Base-by-base conservation (phyloP, 345 rosid species). In the Eucalyptus decipiens region DNA sequence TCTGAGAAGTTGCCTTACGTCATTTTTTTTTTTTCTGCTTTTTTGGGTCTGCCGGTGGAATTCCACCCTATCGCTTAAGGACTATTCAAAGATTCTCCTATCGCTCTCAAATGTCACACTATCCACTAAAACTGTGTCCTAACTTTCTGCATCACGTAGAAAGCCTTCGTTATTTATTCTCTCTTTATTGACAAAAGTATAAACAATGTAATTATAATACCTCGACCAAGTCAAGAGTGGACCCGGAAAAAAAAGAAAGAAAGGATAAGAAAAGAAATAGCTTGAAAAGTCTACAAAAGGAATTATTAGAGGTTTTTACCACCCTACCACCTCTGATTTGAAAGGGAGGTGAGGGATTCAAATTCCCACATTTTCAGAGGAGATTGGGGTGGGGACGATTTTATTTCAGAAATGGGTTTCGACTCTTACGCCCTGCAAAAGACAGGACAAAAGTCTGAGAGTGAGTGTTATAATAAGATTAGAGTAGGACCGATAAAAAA, bases 291-390 rank as follows among this genome's bases (percentile, higher is more conserved):
- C 10, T 21, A 4, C 11, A 21, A 21, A 19, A 52, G 2, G 24
- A 11, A 47, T 1, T 0, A 47, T 45, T 9, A 3, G 1, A 47
- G 48, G 13, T 47, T n/a, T n/a, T n/a, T n/a, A n/a, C n/a, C n/a
- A n/a, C n/a, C n/a, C n/a, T n/a, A n/a, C n/a, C n/a, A n/a, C n/a
- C n/a, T n/a, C n/a, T n/a, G n/a, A n/a, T n/a, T 47, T 47, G 1
- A 47, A 4, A 3, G 0, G 4, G 13, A 47, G 13, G 4, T 47
- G 4, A 47, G 48, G 12, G 2, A 2, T 43, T 47, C 12, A 10
- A 47, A 10, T 47, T 4, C 4, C 4, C 4, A 47, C 4, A 0
- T 47, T 47, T 0, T 47, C 13, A 11, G 1, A 4, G 2, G 9
- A 1, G 4, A 11, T 47, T 47, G 13, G 1, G 13, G 2, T 47